Evolutionary conservation across 805 yeast species (phyloP).

Genomic region (Ogataea methylovora): DNA sequence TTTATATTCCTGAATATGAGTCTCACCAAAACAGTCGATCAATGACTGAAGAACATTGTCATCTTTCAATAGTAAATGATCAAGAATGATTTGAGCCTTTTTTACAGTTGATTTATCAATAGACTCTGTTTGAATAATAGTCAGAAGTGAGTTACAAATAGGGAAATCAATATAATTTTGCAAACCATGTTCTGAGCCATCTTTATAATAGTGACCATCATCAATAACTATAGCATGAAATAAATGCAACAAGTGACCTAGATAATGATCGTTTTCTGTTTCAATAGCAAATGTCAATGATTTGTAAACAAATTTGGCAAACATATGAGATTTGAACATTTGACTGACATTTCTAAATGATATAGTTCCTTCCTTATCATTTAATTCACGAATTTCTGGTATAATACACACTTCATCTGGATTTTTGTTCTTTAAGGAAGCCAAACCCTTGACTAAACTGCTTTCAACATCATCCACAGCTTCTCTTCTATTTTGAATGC

Average conservation of each 20-base stretch:
- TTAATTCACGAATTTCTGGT: constrained; percentile 34
- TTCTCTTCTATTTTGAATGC: constrained; percentile 35
- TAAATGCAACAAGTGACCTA: constrained; percentile 58
- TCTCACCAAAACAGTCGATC: constrained; percentile 49
- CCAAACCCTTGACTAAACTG: constrained; percentile 35
- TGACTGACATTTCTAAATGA: constrained; percentile 36
- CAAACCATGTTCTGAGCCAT: constrained; percentile 26
- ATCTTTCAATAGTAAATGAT: constrained; percentile 41
- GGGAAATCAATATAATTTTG: constrained; percentile 42
- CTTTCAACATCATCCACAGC: constrained; percentile 47
- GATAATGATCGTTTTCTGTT: constrained; percentile 42
- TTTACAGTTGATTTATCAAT: constrained; percentile 40
- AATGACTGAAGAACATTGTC: constrained; percentile 43
- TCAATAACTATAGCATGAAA: constrained; percentile 52
- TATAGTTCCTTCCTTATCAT: constrained; percentile 9
- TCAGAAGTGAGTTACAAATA: constrained; percentile 45
- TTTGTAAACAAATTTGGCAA: constrained; percentile 52
- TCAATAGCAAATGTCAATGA: constrained; percentile 47
- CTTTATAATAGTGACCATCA: constrained; percentile 7
- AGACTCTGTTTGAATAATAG: constrained; percentile 38
- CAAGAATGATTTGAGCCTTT: constrained; percentile 54
- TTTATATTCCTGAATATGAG: constrained; percentile 41
- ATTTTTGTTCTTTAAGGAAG: constrained; percentile 28
- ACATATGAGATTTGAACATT: constrained; percentile 42
- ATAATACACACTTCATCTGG: constrained; percentile 37